phyloP scores from a whole-genome alignment of 2,329 filamentous ascomycete species.

The Pseudogymnoascus sp. region DNA sequence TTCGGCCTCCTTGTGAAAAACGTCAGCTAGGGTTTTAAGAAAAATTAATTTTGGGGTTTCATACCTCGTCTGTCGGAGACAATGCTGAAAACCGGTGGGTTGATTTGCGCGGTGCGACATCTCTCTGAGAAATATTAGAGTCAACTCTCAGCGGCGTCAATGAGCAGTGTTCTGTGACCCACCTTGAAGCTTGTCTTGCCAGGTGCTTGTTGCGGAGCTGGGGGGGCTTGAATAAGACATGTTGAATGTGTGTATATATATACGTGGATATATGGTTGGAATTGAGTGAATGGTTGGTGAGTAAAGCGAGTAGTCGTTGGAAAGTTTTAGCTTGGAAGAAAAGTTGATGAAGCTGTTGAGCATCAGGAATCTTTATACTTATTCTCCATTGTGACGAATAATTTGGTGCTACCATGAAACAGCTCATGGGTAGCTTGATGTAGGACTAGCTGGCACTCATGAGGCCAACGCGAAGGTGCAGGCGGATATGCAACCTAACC shows the following conservation, averaged over 20 bases:
- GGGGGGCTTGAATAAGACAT: slow-evolving; percentile 27
- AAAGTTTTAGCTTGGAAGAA: neutral
- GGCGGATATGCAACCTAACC: slow-evolving; percentile 8
- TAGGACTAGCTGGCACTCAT: slow-evolving; percentile 3
- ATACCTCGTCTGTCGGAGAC: slow-evolving; percentile 68
- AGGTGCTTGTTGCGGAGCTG: slow-evolving; percentile 21
- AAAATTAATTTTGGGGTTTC: slow-evolving; percentile 16
- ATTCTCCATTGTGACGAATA: neutral
- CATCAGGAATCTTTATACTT: slow-evolving; percentile 6
- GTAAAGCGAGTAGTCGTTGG: neutral
- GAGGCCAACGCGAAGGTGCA: slow-evolving; percentile 6
- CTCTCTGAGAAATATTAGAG: slow-evolving; percentile 37
- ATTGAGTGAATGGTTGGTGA: neutral
- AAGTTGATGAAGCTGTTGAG: slow-evolving; percentile 4
- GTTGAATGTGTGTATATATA: slow-evolving; percentile 1
- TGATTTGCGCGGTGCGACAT: slow-evolving; percentile 46
- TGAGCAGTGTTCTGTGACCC: slow-evolving; percentile 23
- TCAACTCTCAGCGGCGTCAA: slow-evolving; percentile 18
- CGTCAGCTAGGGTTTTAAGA: slow-evolving; percentile 16
- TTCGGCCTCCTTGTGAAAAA: slow-evolving; percentile 61
- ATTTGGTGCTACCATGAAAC: slow-evolving; percentile 5
- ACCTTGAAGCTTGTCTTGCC: slow-evolving; percentile 33
- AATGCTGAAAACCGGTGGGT: slow-evolving; percentile 56
- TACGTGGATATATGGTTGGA: neutral
- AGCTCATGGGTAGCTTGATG: slow-evolving; percentile 7